These are phyloP conservation scores for Quillaja saponaria DNA, from an alignment of 306 rosid genomes.

Conservation along the genomic window DNA sequence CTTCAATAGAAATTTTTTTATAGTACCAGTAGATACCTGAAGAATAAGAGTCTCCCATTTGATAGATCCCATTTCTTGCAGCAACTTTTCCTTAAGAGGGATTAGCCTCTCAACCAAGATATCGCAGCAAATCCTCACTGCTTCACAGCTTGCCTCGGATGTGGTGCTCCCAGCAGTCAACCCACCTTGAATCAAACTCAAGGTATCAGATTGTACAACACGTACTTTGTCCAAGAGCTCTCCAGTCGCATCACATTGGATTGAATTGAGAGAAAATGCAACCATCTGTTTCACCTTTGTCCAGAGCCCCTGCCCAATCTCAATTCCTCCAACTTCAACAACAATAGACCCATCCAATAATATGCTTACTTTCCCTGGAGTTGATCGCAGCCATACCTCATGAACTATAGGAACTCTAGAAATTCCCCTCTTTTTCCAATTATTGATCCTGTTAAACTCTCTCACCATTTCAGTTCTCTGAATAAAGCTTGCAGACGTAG, in stretches of 20 bases:
- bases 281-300: conserved; percentile 91
- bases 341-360: conserved; percentile 68
- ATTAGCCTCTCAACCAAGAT: conserved; percentile 73
- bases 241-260: conserved; percentile 51
- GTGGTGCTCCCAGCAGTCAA: conserved; percentile 89
- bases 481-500: conserved; percentile 53
- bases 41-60: conserved; percentile 73
- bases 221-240: conserved; percentile 62
- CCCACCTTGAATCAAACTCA: conserved; percentile 90
- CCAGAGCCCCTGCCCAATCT: conserved; percentile 98
- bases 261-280: conserved; percentile 65
- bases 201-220: conserved; percentile 73
- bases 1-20: not conserved
- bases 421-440: conserved; percentile 79
- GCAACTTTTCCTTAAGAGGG: conserved; percentile 61
- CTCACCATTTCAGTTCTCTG: conserved; percentile 53
- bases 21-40: conserved; percentile 51
- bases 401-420: conserved; percentile 66
- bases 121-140: conserved; percentile 74
- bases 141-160: conserved; percentile 91
- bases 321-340: conserved; percentile 96
- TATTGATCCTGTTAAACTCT: conserved; percentile 63
- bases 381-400: conserved; percentile 49
- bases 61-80: conserved; percentile 55
- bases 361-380: conserved; percentile 85